Evolutionary conservation across 495 filamentous ascomycete genomes (phyloP).

Genomic region (Aspergillus homomorphus): DNA sequence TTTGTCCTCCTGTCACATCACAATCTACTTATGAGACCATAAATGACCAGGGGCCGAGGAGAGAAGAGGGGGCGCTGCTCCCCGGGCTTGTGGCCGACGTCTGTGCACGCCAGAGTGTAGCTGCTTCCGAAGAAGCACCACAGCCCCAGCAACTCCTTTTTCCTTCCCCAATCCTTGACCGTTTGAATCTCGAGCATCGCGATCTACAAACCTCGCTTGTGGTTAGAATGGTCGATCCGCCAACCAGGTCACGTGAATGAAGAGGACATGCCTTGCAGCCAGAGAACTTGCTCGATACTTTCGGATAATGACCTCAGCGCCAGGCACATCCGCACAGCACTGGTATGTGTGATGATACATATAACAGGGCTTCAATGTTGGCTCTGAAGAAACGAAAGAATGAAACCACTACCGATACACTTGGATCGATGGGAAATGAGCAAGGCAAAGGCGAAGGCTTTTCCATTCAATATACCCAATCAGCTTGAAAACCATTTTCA

Average conservation of each 20-base stretch:
- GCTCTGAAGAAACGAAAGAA: background rate
- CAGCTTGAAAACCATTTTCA: no score
- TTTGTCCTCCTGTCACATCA: background rate
- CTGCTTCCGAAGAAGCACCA: background rate
- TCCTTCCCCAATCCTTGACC: background rate
- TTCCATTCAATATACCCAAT: background rate
- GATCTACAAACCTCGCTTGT: background rate
- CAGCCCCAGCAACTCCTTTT: background rate
- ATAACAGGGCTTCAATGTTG: background rate
- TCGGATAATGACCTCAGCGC: background rate
- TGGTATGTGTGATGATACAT: background rate
- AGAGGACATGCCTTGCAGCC: background rate
- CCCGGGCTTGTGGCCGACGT: background rate
- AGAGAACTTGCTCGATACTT: background rate
- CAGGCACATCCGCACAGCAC: background rate
- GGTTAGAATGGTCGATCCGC: background rate
- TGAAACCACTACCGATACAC: background rate
- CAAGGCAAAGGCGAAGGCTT: background rate
- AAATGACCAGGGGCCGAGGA: background rate
- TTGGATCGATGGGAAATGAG: background rate
- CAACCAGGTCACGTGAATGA: background rate
- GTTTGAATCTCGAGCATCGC: background rate
- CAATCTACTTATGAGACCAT: background rate
- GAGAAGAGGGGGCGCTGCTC: background rate
- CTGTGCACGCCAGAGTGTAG: constrained; percentile 1